Percentiles rank a stretch among this genome's conserved stretches.
phyloP scores from a whole-genome alignment of 148 eudicot genomes.

The Nepenthes mirabilis region DNA sequence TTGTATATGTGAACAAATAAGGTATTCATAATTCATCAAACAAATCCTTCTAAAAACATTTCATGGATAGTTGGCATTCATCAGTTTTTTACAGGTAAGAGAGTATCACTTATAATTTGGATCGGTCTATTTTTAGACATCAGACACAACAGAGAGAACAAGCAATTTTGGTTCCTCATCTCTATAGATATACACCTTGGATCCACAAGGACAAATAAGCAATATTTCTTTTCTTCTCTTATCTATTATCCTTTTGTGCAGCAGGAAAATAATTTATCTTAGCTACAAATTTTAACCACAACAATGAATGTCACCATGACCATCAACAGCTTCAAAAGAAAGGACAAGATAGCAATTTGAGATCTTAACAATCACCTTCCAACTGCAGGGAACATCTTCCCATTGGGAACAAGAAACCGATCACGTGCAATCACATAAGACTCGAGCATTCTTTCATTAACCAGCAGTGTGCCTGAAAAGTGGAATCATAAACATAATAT shows the following conservation, averaged over 20 bases:
- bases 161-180: not conserved
- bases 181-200: not conserved
- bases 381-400: slow-evolving; percentile 93
- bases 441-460: slow-evolving; percentile 97
- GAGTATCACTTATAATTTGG: too few species aligned
- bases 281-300: not conserved
- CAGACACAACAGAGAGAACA: not conserved
- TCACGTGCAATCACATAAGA: slow-evolving; percentile 95
- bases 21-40: too few species aligned
- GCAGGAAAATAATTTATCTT: not conserved
- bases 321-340: not conserved
- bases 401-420: slow-evolving; percentile 82
- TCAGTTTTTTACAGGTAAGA: too few species aligned
- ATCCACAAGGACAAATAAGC: not conserved
- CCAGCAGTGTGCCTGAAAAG: slow-evolving; percentile 71
- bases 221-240: not conserved
- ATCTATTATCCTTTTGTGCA: not conserved
- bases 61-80: too few species aligned
- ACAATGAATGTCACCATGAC: not conserved
- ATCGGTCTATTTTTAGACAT: not conserved
- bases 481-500: not conserved
- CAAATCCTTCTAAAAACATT: too few species aligned
- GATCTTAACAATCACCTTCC: slow-evolving; percentile 53
- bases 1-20: too few species aligned
- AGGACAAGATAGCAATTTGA: not conserved